These are phyloP conservation scores for Penstemon eatonii DNA, from an alignment of 257 asterid species.

Conservation along the genomic window DNA sequence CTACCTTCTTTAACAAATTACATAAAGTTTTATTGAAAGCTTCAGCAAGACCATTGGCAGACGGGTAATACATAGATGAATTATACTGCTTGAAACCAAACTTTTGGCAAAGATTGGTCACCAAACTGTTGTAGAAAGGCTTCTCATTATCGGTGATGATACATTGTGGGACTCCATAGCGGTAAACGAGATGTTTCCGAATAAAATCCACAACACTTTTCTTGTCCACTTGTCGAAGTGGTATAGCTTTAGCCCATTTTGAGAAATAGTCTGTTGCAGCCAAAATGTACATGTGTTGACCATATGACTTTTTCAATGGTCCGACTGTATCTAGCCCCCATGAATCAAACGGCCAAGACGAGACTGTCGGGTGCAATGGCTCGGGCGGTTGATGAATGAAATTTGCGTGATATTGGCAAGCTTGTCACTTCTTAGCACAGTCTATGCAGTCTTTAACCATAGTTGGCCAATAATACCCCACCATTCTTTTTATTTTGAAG, in stretches of 20 bases:
- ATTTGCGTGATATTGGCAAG: neutral
- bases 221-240: neutral
- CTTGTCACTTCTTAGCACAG: neutral
- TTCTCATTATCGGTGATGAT: neutral
- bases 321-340: neutral
- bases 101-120: neutral
- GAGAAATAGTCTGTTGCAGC: neutral
- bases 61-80: neutral
- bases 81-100: neutral
- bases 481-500: neutral
- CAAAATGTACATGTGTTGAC: too few species aligned
- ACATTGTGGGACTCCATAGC: too few species aligned
- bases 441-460: neutral
- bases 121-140: neutral
- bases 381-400: neutral
- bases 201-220: neutral
- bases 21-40: too few species aligned
- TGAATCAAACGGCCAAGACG: neutral
- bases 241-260: neutral
- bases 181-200: too few species aligned
- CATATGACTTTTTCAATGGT: too few species aligned
- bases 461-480: neutral
- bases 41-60: neutral
- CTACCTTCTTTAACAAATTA: too few species aligned
- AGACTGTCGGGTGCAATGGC: neutral